Base-by-base conservation (phyloP, 179 eudicot genomes). In the Spinacia oleracea region DNA sequence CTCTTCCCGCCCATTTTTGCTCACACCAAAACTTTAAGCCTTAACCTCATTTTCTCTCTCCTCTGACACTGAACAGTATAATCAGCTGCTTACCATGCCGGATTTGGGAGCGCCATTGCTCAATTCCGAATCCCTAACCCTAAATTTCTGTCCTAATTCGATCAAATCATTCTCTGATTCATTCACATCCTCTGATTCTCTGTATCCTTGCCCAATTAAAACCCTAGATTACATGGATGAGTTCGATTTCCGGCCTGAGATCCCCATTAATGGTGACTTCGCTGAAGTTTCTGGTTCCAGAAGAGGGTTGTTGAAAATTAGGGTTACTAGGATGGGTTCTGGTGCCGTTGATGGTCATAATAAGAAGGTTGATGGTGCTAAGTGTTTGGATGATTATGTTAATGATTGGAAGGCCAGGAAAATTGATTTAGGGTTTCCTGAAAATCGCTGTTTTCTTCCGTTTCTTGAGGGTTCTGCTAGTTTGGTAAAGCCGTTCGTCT, bases 391-490 rank as follows among this genome's bases (percentile, higher is more conserved):
- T 53, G 91, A 78, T 64, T 80, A 83, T 65, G 85, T 87, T 51
- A 70, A 21, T 43, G 88, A 73, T 38, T 89, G 92, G 92, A 88
- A 43, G 7, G 86, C 66, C 23, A 80, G 78, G 77, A 85, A 75
- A 70, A 70, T 83, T 62, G 81, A 67, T 45, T 43, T 63, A 9
- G 92, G 88, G 2, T 82, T 80, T 45, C 79, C 85, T 8, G 82
- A 83, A 45, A 81, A 82, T 73, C 85, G 85, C 35, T 82, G 90
- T 64, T 76, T 84, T 73, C 81, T 90, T 42, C 89, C 91, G 0
- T 91, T 89, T 62, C 88, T 90, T 14, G 82, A 50, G n/a, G 86
- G 89, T 35, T 83, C 89, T 20, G 89, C 87, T 1, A 85, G 80
- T 64, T 71, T 87, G 96, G 96, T 91, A 91, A 46, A 71, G 70